Conservation (phyloP, 106 monocot genomes). For the Acorus gramineus region DNA sequence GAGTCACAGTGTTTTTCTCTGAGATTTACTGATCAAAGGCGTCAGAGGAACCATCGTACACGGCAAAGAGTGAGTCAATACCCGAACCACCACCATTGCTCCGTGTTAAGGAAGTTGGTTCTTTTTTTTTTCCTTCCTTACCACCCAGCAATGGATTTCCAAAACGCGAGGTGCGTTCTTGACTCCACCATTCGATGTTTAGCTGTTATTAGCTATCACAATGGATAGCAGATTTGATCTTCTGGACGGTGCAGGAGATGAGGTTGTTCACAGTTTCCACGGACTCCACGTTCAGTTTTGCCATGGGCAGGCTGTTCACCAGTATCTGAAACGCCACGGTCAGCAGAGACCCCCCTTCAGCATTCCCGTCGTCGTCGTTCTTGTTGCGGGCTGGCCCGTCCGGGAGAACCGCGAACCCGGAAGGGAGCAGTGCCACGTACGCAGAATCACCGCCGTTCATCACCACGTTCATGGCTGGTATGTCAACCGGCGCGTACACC, state of each 20-base stretch:
- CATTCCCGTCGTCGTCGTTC: background rate
- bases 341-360: slow-evolving; percentile 38
- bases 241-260: slow-evolving; percentile 71
- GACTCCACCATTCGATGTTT: slow-evolving; percentile 11
- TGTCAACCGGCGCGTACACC: slow-evolving; percentile 80
- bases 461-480: slow-evolving; percentile 76
- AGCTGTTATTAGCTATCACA: background rate
- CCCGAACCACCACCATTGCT: slow-evolving; percentile 83
- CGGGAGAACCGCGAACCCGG: slow-evolving; percentile 63
- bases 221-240: slow-evolving; percentile 53
- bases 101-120: slow-evolving; percentile 22
- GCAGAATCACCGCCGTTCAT: slow-evolving; percentile 87
- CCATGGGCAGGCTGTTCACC: slow-evolving; percentile 71
- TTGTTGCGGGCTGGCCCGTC: slow-evolving; percentile 17
- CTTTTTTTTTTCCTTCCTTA: slow-evolving; percentile 8
- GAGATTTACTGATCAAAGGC: no score
- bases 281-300: slow-evolving; percentile 69
- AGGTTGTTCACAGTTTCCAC: slow-evolving; percentile 81
- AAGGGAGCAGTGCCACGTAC: slow-evolving; percentile 69
- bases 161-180: slow-evolving; percentile 25
- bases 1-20: no score
- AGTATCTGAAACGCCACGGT: slow-evolving; percentile 88
- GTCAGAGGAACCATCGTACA: no score
- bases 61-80: slow-evolving; percentile 39
- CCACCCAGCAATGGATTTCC: slow-evolving; percentile 22